Evolutionary conservation across 2,329 filamentous ascomycete genomes (phyloP).

Genomic region (Venturia effusa): DNA sequence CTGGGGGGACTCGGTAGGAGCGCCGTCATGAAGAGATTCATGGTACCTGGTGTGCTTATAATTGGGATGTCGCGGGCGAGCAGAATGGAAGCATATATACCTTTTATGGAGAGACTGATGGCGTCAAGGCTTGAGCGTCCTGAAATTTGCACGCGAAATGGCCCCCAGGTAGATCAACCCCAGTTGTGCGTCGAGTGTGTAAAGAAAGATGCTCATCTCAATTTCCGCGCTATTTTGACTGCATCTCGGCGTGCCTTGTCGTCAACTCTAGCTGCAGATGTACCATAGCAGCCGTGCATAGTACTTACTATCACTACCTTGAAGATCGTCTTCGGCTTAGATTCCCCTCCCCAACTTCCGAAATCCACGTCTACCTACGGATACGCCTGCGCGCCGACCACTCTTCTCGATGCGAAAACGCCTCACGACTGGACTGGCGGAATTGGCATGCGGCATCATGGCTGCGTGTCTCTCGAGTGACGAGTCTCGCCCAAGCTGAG

Average conservation of each 20-base stretch:
- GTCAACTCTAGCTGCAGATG: not conserved
- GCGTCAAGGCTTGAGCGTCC: not conserved
- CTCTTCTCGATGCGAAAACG: not conserved
- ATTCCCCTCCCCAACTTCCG: not conserved
- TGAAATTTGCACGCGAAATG: not conserved
- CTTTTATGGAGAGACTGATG: not conserved
- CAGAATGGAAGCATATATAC: too few relatives aligned
- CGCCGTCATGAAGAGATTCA: not conserved
- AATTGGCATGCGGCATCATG: not conserved
- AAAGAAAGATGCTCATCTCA: not conserved
- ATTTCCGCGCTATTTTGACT: not conserved
- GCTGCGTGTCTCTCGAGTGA: not conserved
- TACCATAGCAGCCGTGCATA: too few relatives aligned
- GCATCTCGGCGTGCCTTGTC: not conserved
- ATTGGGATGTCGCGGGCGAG: too few relatives aligned
- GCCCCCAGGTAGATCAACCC: too few relatives aligned
- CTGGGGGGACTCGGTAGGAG: not conserved
- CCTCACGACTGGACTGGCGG: not conserved
- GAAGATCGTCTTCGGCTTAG: not conserved
- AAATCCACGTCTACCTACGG: too few relatives aligned
- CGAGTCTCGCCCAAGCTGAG: not conserved
- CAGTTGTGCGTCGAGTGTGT: too few relatives aligned
- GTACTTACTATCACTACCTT: too few relatives aligned
- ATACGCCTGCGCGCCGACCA: not conserved
- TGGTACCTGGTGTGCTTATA: too few relatives aligned